Conservation (phyloP, 31 red algal species). For the Asparagopsis taxiformis region DNA sequence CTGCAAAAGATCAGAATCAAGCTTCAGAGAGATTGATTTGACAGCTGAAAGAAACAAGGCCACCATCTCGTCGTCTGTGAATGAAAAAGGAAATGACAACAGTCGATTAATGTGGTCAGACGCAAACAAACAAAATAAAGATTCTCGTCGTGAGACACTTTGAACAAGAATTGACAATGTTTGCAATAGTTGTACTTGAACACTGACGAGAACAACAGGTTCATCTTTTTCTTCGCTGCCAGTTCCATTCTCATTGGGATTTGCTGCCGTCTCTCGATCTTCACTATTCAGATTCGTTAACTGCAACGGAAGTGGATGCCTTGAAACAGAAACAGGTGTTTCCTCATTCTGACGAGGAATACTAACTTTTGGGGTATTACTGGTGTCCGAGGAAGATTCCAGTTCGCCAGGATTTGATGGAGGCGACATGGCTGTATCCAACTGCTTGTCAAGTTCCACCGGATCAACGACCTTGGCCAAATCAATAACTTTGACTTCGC, state of each 20-base stretch:
- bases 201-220: neutral
- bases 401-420: neutral
- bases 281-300: neutral
- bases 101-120: conserved; percentile 57
- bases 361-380: neutral
- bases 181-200: conserved; percentile 60
- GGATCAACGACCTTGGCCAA: neutral
- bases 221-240: neutral
- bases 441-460: neutral
- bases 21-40: conserved; percentile 48
- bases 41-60: conserved; percentile 55
- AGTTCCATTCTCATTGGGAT: too few species aligned
- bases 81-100: conserved; percentile 50
- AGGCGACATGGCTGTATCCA: neutral
- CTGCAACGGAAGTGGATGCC: neutral
- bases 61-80: conserved; percentile 50
- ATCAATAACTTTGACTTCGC: neutral
- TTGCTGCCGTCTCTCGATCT: neutral
- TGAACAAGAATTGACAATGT: conserved; percentile 68
- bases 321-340: neutral
- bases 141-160: conserved; percentile 49
- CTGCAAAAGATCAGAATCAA: conserved; percentile 47
- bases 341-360: neutral
- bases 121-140: conserved; percentile 54
- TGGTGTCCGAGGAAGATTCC: neutral